phyloP scores from a whole-genome alignment of 2,329 filamentous ascomycete species.

The Thielaviopsis ethacetica region DNA sequence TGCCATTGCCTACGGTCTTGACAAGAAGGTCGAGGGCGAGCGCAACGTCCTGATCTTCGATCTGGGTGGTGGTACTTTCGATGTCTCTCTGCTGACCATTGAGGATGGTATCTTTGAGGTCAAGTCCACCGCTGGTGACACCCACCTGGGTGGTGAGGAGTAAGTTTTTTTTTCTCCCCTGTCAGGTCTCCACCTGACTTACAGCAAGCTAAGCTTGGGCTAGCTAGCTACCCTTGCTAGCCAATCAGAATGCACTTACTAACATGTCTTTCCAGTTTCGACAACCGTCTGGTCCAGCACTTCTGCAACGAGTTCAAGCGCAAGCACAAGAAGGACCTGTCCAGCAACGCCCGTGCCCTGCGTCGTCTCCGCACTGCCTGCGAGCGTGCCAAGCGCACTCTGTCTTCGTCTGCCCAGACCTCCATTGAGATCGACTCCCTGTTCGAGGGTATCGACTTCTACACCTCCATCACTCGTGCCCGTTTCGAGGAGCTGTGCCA shows the following conservation, averaged over 20 bases:
- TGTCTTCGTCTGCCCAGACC: constrained; percentile 93
- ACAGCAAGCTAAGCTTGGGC: too few relatives aligned
- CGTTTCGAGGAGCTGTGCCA: constrained; percentile 94
- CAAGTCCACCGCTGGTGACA: constrained; percentile 87
- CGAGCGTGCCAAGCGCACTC: constrained; percentile 98
- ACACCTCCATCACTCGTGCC: constrained; percentile 94
- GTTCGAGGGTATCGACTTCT: constrained; percentile 96
- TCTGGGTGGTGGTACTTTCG: constrained; percentile 86
- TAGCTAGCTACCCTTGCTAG: too few relatives aligned
- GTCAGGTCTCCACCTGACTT: constrained; percentile 1
- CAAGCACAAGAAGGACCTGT: constrained; percentile 69
- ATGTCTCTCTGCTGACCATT: constrained; percentile 85
- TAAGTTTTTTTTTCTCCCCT: constrained; percentile 14
- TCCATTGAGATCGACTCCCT: constrained; percentile 98
- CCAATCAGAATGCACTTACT: constrained; percentile 3
- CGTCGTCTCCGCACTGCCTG: constrained; percentile 93
- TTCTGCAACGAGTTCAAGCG: constrained; percentile 88
- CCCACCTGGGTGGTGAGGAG: constrained; percentile 96
- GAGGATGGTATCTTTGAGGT: constrained; percentile 91
- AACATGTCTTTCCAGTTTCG: constrained; percentile 44
- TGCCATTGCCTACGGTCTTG: constrained; percentile 82
- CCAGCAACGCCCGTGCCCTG: constrained; percentile 74
- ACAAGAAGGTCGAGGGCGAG: constrained; percentile 32
- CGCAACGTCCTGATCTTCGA: constrained; percentile 87
- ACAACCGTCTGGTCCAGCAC: constrained; percentile 62